A percentile compares a stretch with the other conserved stretches of the same genome.
phyloP scores from a whole-genome alignment of 1,284 basidiomycete genomes.

The Coniferiporia weirii region DNA sequence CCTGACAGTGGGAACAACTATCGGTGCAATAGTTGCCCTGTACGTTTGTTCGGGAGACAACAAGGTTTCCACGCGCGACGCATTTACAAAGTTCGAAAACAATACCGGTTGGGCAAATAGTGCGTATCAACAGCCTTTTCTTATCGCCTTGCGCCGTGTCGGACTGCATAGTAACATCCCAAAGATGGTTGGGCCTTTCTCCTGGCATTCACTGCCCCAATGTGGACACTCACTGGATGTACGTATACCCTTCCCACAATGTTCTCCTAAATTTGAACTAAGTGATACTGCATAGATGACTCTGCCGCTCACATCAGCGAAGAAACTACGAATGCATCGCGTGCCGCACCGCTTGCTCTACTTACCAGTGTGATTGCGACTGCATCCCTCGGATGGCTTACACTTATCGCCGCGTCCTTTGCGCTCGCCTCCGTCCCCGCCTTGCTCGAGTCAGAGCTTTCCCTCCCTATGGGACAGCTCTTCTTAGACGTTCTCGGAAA shows the following conservation, averaged over 20 bases:
- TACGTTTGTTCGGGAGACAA: slow-evolving; percentile 50
- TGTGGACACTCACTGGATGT: slow-evolving; percentile 78
- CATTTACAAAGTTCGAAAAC: slow-evolving; percentile 67
- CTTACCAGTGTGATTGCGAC: slow-evolving; percentile 59
- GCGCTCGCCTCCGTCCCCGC: slow-evolving; percentile 51
- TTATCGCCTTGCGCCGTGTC: background rate
- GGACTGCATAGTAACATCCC: background rate
- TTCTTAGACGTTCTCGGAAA: slow-evolving; percentile 63
- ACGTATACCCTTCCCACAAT: slow-evolving; percentile 22
- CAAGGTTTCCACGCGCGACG: slow-evolving; percentile 59
- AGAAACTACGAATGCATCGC: slow-evolving; percentile 62
- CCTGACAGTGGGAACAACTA: slow-evolving; percentile 46
- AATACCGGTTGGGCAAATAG: slow-evolving; percentile 62
- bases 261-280: background rate
- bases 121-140: slow-evolving; percentile 26
- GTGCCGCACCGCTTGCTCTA: slow-evolving; percentile 73
- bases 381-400: slow-evolving; percentile 56
- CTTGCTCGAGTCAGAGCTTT: slow-evolving; percentile 46
- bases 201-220: slow-evolving; percentile 64
- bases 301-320: slow-evolving; percentile 76
- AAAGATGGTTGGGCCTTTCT: slow-evolving; percentile 70
- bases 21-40: slow-evolving; percentile 56
- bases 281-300: slow-evolving; percentile 40
- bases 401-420: slow-evolving; percentile 60
- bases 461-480: slow-evolving; percentile 68